phyloP scores from a whole-genome alignment of 768 basidiomycete species.

The Collybiopsis confluens region DNA sequence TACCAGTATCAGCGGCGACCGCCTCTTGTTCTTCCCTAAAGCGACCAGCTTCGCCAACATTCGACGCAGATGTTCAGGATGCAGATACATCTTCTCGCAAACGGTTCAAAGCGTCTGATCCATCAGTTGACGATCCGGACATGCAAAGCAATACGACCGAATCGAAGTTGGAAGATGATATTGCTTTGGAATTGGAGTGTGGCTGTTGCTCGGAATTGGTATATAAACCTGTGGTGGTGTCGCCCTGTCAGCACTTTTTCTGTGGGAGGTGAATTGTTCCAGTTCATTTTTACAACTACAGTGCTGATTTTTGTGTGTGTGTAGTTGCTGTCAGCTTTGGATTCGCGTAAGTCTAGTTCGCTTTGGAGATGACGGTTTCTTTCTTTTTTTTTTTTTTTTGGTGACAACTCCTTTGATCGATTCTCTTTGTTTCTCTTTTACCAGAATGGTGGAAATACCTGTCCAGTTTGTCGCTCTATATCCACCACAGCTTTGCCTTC shows the following conservation, averaged over 20 bases:
- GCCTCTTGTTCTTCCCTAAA: conserved; percentile 36
- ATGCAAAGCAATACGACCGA: conserved; percentile 13
- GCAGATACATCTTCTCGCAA: conserved; percentile 51
- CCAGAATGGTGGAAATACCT: conserved; percentile 84
- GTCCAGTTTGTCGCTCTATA: conserved; percentile 74
- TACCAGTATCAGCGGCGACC: no score
- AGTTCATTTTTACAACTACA: conserved; percentile 7
- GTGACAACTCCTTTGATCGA: conserved; percentile 12
- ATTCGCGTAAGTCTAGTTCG: conserved; percentile 58
- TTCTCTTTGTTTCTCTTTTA: conserved; percentile 8
- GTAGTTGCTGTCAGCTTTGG: conserved; percentile 80
- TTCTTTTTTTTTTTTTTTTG: no score
- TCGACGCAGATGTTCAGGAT: conserved; percentile 42
- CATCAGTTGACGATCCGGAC: not conserved
- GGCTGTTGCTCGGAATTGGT: conserved; percentile 82
- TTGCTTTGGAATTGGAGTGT: conserved; percentile 76
- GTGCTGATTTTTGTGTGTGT: conserved; percentile 6
- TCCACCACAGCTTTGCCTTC: conserved; percentile 69
- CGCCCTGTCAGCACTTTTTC: conserved; percentile 87
- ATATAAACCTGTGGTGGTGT: conserved; percentile 77
- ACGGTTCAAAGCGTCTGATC: conserved; percentile 43
- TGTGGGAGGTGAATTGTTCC: conserved; percentile 69
- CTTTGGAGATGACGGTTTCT: no score
- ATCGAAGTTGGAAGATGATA: conserved; percentile 46
- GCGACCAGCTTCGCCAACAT: conserved; percentile 59